Conservation (phyloP, 2,329 filamentous ascomycete species). For the Botryosphaeria dothidea region DNA sequence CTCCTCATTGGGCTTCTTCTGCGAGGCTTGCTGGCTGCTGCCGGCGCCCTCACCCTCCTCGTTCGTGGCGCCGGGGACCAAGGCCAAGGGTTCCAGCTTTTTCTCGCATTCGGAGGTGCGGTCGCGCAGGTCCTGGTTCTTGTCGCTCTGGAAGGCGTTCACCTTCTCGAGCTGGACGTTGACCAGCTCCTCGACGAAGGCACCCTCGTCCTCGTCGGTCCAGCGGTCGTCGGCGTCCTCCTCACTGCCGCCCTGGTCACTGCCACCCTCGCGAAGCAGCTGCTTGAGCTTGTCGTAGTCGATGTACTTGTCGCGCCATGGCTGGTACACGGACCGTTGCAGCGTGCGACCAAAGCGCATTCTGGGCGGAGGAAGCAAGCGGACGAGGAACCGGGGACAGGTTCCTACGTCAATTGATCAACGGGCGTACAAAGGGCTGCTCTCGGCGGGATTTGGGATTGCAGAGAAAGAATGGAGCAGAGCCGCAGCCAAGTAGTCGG, state of each 20-base stretch:
- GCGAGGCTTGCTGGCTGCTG: conserved; percentile 27
- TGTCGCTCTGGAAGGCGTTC: conserved; percentile 80
- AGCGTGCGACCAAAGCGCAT: conserved; percentile 97
- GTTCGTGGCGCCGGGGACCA: conserved; percentile 20
- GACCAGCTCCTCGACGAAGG: conserved; percentile 92
- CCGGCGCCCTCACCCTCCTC: conserved; percentile 18
- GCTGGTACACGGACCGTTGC: conserved; percentile 73
- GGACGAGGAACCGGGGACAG: neutral
- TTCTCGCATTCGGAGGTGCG: conserved; percentile 71
- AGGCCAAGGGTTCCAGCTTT: conserved; percentile 61
- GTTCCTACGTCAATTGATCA: neutral
- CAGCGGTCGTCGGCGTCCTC: conserved; percentile 65
- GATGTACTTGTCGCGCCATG: conserved; percentile 93
- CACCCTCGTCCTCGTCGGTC: conserved; percentile 92
- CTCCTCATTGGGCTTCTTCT: conserved; percentile 28
- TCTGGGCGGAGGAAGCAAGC: neutral
- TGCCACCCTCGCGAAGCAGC: conserved; percentile 72
- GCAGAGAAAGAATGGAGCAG: neutral
- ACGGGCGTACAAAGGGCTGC: neutral
- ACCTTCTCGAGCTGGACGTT: conserved; percentile 96
- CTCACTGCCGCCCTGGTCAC: conserved; percentile 45
- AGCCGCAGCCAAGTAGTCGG: neutral
- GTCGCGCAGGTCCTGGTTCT: conserved; percentile 78
- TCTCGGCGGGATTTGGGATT: neutral
- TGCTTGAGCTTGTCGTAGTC: conserved; percentile 93